Evolutionary conservation across 768 basidiomycete species (phyloP).

Genomic region (Macrolepiota albuminosa): DNA sequence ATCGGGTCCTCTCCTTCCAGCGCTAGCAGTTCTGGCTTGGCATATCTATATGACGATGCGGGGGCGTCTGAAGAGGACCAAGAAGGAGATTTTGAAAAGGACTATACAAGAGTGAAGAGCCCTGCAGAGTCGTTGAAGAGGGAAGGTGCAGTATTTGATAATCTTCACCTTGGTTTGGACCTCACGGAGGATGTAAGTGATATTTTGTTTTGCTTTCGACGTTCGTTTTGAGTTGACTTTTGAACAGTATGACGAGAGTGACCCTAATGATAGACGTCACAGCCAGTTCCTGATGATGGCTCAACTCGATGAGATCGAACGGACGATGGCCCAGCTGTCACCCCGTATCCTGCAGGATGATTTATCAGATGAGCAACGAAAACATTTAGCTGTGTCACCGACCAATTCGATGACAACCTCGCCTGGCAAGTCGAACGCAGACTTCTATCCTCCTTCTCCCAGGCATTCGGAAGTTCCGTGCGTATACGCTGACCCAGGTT

Average conservation of each 20-base stretch:
- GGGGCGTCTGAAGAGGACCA: constrained; percentile 25
- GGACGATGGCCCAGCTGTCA: constrained; percentile 65
- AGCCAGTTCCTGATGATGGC: constrained; percentile 75
- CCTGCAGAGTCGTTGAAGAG: constrained; percentile 40
- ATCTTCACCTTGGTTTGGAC: constrained; percentile 46
- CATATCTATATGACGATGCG: constrained; percentile 39
- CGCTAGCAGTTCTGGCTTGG: constrained; percentile 32
- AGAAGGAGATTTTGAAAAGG: constrained; percentile 39
- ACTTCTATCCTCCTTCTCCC: constrained; percentile 33
- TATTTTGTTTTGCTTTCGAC: constrained; percentile 1
- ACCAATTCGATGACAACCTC: constrained; percentile 25
- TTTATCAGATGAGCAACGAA: constrained; percentile 33
- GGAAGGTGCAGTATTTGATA: constrained; percentile 46
- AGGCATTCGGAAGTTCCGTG: constrained; percentile 23
- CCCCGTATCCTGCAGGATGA: constrained; percentile 45
- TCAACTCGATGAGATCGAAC: constrained; percentile 77
- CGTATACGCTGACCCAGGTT: constrained; percentile 15
- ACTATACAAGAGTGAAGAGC: constrained; percentile 25
- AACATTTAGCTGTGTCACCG: constrained; percentile 25
- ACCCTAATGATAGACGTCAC: constrained; percentile 68
- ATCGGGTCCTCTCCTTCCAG: constrained; percentile 31
- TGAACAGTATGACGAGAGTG: constrained; percentile 59
- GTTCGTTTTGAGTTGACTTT: constrained; percentile 12
- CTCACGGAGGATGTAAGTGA: constrained; percentile 38
- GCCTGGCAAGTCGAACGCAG: constrained; percentile 19